Evolutionary conservation across 805 yeast genomes (phyloP), one percentile per base, ranked within the genome.

Genomic region (Saccharomycopsis sp.): DNA sequence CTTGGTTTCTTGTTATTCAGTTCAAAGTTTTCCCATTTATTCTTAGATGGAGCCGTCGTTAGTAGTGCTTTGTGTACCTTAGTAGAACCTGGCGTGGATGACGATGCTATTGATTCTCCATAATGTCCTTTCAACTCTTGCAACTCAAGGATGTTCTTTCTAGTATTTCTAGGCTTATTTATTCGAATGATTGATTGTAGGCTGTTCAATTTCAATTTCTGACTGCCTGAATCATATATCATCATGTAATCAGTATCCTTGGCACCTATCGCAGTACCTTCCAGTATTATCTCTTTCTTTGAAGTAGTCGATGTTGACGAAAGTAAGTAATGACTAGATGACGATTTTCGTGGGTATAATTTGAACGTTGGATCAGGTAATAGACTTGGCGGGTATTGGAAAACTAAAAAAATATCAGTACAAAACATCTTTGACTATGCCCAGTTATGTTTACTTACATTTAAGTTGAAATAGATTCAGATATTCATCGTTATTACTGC

Each of bases 241-340:
- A 49, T 32, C 16, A 45, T 29, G 23, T 41, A 49, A 23, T 45
- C 50, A 4, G 32, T 29, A 16, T 49, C 46, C 19, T 41, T 49
- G 23, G 47, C 38, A 20, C 20, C 35, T n/a, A 36, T n/a, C 3
- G 28, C 45, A 6, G 36, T 45, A 14, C 28, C 45, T 17, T 45
- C 48, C 2, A 20, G 35, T 5, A 41, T 21, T 34, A 41, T 14
- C 17, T 33, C 38, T 23, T 45, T 45, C 1, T 27, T 28, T 13
- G 16, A 21, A 11, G 11, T 34, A 13, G 41, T 43, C 8, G 13
- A 17, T 4, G 19, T 23, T 11, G 47, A 26, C 3, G 40, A 16
- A 11, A 44, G 20, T 13, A 44, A 35, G 33, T 44, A 44, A n/a
- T 35, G 45, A 9, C 9, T 5, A 13, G 17, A 20, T 20, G 17